Percentiles rank a stretch among this genome's conserved stretches.
These are phyloP conservation scores for Candida odintsovae DNA, from an alignment of 805 yeast genomes.

Conservation along the genomic window DNA sequence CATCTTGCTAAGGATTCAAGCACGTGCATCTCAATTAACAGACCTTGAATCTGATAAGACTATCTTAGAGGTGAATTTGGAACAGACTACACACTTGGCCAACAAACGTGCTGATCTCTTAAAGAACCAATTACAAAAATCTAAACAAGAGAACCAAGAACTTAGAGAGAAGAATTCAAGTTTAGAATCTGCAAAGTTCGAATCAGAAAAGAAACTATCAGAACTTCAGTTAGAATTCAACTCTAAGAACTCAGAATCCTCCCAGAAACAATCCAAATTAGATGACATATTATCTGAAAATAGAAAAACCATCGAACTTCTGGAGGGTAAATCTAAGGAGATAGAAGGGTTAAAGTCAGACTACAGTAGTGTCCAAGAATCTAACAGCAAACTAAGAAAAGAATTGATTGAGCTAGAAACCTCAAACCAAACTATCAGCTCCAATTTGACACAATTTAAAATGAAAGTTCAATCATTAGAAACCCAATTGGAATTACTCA, in stretches of 20 bases:
- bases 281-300: constrained; percentile 22
- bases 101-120: constrained; percentile 28
- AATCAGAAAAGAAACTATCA: constrained; percentile 12
- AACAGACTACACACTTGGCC: constrained; percentile 32
- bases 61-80: constrained; percentile 32
- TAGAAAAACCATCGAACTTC: constrained; percentile 27
- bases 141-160: constrained; percentile 19
- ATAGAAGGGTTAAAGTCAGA: constrained; percentile 32
- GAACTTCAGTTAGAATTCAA: constrained; percentile 12
- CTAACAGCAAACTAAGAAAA: constrained; percentile 34
- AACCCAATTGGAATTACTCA: constrained; percentile 37
- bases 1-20: constrained; percentile 24
- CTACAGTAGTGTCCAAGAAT: constrained; percentile 28
- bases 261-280: constrained; percentile 8
- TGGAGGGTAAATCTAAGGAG: constrained; percentile 33
- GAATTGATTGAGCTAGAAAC: constrained; percentile 33
- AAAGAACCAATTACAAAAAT: constrained; percentile 23
- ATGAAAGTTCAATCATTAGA: constrained; percentile 31
- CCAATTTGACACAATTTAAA: constrained; percentile 25
- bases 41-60: constrained; percentile 32
- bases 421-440: constrained; percentile 26
- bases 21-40: constrained; percentile 29
- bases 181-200: constrained; percentile 19
- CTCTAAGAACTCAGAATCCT: constrained; percentile 4
- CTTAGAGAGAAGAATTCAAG: constrained; percentile 18